These are phyloP conservation scores for Barnettozyma pratensis DNA, from an alignment of 805 yeast species.

Conservation along the genomic window DNA sequence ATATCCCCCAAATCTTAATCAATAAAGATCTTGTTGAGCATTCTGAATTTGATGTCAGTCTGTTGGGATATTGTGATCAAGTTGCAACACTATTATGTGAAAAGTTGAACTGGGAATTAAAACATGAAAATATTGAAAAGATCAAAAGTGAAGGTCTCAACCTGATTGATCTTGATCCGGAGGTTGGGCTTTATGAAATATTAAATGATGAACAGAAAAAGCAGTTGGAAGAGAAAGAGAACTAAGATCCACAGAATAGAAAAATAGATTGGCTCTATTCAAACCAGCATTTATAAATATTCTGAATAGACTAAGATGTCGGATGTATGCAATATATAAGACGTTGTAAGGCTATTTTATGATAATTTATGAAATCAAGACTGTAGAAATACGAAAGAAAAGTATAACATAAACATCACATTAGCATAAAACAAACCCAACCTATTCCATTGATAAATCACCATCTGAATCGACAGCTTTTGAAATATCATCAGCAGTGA, in stretches of 20 bases:
- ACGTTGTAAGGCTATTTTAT: too few relatives aligned
- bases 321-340: too few relatives aligned
- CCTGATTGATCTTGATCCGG: conserved; percentile 25
- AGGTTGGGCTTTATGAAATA: conserved; percentile 31
- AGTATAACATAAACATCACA: too few relatives aligned
- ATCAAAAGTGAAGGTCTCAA: conserved; percentile 30
- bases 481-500: conserved; percentile 1
- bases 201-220: conserved; percentile 26
- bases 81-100: conserved; percentile 62
- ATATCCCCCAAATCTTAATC: conserved; percentile 78
- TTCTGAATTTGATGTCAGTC: conserved; percentile 70
- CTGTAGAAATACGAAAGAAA: too few relatives aligned
- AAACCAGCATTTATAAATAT: neutral
- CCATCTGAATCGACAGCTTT: conserved; percentile 12
- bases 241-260: neutral
- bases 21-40: conserved; percentile 73
- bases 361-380: too few relatives aligned
- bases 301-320: too few relatives aligned
- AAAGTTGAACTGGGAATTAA: conserved; percentile 54
- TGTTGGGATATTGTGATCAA: conserved; percentile 82
- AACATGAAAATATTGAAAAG: conserved; percentile 45
- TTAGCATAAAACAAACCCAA: too few relatives aligned
- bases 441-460: conserved; percentile 19
- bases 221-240: neutral
- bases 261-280: conserved; percentile 22